Percentiles rank a stretch among this genome's conserved stretches.
phyloP scores from a whole-genome alignment of 176 grass and related monocot genomes.

The Carex myosuroides region DNA sequence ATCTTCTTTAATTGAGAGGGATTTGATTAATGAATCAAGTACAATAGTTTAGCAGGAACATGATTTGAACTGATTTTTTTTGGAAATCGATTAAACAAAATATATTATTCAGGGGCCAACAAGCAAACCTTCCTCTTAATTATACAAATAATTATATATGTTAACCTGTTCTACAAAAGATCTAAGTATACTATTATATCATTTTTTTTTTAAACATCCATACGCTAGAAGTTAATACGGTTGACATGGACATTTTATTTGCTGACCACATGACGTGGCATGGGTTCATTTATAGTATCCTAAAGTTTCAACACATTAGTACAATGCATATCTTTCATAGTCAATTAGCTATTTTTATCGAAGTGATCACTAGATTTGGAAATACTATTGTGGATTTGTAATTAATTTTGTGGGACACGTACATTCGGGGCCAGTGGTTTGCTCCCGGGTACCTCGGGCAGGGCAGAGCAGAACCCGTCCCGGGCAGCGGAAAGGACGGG shows the following conservation, averaged over 20 bases:
- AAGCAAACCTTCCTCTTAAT: not conserved
- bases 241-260: not conserved
- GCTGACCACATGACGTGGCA: not conserved
- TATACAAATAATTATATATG: not conserved
- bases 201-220: not conserved
- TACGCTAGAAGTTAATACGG: not conserved
- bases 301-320: not conserved
- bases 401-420: constrained; percentile 2
- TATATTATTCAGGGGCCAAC: not conserved
- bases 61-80: too few species aligned
- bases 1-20: not conserved
- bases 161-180: not conserved
- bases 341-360: not conserved
- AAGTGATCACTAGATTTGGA: not conserved
- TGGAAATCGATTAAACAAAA: not conserved
- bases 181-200: not conserved
- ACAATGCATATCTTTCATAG: not conserved
- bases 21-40: not conserved
- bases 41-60: not conserved
- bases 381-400: not conserved
- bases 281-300: not conserved
- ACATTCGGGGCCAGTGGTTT: too few species aligned
- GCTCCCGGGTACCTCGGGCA: too few species aligned
- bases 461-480: too few species aligned
- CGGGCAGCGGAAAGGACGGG: too few species aligned